Evolutionary conservation across 495 filamentous ascomycete genomes (phyloP), one percentile per base, ranked within the genome.

Genomic region (Glonium stellatum): DNA sequence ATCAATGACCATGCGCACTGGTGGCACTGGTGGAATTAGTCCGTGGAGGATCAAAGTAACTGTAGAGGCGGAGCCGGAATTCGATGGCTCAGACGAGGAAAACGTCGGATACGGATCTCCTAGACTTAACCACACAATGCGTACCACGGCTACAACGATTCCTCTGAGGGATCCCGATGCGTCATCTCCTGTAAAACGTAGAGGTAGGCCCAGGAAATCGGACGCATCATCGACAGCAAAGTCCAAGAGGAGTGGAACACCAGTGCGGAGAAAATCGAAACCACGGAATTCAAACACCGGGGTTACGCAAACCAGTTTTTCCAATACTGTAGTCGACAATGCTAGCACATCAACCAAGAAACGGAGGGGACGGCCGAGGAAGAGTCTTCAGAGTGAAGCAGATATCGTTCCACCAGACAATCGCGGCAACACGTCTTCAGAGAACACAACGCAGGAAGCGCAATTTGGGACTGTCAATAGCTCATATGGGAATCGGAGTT

Each of bases 21-120:
- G 61, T 15, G 47, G 57, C 27, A 22, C 60, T 2, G 66, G 66
- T 3, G 61, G 58, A 15, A 60, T 63, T 21, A 74, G 69, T 60
- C 69, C 70, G 36, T 73, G 70, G 70, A 62, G 68, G 27, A 69
- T 77, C 69, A 71, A 72, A 51, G 74, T 77, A 48, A 73, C 75
- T 5, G 68, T 74, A 19, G 63, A 76, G 60, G 72, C 75, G 25
- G 67, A 76, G 59, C 71, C 71, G 42, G 35, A 65, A 53, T 13
- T 63, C 27, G 48, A 51, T 23, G 67, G 50, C 15, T 61, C 58
- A 15, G 58, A 62, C 25, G 56, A 67, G 5, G 57, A 59, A 22
- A 68, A 70, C 18, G 55, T 58, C 22, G 63, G 51, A 15, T 51
- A 51, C 25, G 63, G 61, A 53, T 63, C 59, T 13, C 72, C 71